phyloP scores from a whole-genome alignment of 2,329 filamentous ascomycete genomes.

The Talaromyces sp. region DNA sequence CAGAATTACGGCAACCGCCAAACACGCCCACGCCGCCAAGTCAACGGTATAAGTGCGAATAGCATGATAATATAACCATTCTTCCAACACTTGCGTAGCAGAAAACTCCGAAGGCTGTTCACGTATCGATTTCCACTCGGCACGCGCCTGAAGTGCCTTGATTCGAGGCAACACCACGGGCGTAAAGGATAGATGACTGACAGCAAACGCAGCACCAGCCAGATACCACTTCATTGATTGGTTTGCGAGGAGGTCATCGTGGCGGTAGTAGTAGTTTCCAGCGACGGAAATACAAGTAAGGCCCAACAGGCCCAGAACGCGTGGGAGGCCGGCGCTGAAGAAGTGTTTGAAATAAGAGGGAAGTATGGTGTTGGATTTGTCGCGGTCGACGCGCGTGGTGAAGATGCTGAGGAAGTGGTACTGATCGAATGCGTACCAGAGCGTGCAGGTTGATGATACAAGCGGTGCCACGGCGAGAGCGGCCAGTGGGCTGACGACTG shows the following conservation, averaged over 20 bases:
- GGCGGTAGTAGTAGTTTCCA: neutral
- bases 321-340: neutral
- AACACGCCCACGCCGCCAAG: neutral
- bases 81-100: no score
- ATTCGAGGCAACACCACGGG: neutral
- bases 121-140: no score
- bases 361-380: neutral
- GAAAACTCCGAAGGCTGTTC: no score
- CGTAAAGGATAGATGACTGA: neutral
- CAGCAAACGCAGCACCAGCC: neutral
- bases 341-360: neutral
- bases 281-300: neutral
- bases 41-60: neutral
- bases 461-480: neutral
- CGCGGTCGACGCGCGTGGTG: neutral
- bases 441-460: neutral
- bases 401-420: neutral
- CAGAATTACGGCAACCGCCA: neutral
- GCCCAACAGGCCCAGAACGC: neutral
- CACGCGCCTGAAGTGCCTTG: neutral
- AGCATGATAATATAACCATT: neutral
- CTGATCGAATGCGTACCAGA: conserved; percentile 5
- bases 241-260: neutral
- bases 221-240: neutral
- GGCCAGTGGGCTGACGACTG: neutral